These are phyloP conservation scores for Meredithiella fracta DNA, from an alignment of 2,329 filamentous ascomycete genomes.

Conservation along the genomic window DNA sequence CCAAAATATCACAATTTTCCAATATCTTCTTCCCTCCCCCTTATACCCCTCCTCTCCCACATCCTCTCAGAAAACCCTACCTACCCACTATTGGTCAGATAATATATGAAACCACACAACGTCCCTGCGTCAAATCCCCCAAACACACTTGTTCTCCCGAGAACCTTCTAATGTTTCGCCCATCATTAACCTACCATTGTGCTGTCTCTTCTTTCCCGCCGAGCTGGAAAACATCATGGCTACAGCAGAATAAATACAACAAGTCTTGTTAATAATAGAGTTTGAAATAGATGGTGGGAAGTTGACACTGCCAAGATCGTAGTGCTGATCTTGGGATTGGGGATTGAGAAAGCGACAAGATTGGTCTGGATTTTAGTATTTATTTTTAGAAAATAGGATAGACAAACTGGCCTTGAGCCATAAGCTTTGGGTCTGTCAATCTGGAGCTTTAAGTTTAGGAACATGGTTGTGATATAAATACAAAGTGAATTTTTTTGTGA, in stretches of 20 bases:
- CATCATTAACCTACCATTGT: background rate
- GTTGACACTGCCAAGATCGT: background rate
- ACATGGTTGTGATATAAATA: too few relatives aligned
- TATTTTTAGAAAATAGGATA: too few relatives aligned
- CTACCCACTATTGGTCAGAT: background rate
- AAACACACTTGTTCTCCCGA: slow-evolving; percentile 6
- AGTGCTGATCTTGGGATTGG: background rate
- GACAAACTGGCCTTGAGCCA: too few relatives aligned
- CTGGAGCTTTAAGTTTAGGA: too few relatives aligned
- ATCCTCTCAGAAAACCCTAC: background rate
- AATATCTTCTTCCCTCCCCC: background rate
- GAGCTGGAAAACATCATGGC: background rate
- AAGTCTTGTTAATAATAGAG: background rate
- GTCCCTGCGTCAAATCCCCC: background rate
- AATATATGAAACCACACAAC: background rate
- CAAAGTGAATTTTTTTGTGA: too few relatives aligned
- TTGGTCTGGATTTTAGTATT: too few relatives aligned
- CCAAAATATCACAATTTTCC: too few relatives aligned
- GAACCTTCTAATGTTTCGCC: background rate
- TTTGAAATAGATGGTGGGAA: background rate
- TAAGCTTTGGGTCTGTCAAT: too few relatives aligned
- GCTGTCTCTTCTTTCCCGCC: too few relatives aligned
- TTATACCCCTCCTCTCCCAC: background rate
- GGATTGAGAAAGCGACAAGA: background rate
- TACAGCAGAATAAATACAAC: background rate